These are phyloP conservation scores for Sclerotinia subarctica DNA, from an alignment of 2,329 filamentous ascomycete species.

Conservation along the genomic window DNA sequence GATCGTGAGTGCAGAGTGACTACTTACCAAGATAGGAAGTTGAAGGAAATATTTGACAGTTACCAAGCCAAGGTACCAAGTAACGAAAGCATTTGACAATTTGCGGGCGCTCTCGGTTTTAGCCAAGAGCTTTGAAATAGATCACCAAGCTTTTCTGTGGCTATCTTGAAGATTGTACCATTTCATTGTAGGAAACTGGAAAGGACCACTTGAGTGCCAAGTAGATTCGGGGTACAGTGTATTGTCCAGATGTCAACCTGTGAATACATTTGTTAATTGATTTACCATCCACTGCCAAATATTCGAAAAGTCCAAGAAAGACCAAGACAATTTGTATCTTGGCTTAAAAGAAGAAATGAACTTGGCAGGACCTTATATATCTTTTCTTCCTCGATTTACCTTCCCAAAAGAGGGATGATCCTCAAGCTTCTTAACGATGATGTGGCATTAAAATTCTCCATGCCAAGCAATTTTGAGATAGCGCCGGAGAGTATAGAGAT, in stretches of 20 bases:
- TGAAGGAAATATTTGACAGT: neutral
- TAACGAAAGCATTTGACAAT: neutral
- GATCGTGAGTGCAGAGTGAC: neutral
- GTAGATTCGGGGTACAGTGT: neutral
- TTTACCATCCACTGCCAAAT: neutral
- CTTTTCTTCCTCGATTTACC: neutral
- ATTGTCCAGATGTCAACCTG: neutral
- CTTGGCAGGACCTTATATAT: constrained; percentile 12
- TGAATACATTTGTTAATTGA: neutral
- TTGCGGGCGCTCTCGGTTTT: neutral
- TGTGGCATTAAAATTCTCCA: neutral
- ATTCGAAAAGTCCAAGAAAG: neutral
- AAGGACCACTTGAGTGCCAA: neutral
- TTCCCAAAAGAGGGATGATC: constrained; percentile 5
- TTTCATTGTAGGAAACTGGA: neutral
- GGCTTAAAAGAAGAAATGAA: neutral
- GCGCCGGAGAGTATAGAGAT: too few species aligned
- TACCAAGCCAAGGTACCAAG: neutral
- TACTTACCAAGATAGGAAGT: neutral
- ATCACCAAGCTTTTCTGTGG: neutral
- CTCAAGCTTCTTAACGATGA: neutral
- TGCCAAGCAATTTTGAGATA: neutral
- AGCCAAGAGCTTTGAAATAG: neutral
- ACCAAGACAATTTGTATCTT: constrained; percentile 10
- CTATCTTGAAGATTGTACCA: neutral